Evolutionary conservation across 2,329 filamentous ascomycete genomes (phyloP).

Genomic region (Neofusicoccum kwambonambiense): DNA sequence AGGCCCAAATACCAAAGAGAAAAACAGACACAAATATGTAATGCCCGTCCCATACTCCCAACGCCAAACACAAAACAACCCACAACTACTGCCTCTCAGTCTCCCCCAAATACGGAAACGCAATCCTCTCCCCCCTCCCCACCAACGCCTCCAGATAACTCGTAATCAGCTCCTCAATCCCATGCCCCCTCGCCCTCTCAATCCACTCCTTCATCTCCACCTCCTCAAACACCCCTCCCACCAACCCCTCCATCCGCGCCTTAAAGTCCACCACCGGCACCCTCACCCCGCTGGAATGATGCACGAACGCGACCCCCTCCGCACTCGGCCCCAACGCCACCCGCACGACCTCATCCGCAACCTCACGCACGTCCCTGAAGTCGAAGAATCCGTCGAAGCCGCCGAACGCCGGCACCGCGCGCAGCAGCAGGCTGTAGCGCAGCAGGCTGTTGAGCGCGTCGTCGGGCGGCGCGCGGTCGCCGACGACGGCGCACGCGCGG

Average conservation of each 20-base stretch:
- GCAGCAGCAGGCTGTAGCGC: constrained; percentile 18
- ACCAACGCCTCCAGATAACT: background rate
- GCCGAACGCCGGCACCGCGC: constrained; percentile 18
- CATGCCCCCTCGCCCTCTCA: background rate
- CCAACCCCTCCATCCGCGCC: background rate
- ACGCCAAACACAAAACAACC: no score
- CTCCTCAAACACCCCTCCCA: background rate
- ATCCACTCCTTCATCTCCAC: background rate
- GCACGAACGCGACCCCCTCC: background rate
- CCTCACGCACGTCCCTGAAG: background rate
- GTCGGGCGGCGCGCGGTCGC: no score
- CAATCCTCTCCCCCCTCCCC: background rate
- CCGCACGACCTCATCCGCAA: background rate
- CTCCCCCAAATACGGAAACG: no score
- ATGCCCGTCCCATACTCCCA: no score
- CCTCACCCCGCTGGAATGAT: background rate
- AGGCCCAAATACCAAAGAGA: no score
- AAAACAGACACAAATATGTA: no score
- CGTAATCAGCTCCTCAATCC: background rate
- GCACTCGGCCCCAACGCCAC: background rate
- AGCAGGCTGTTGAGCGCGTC: background rate
- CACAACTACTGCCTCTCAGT: no score
- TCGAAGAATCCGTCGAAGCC: background rate
- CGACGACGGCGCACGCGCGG: no score
- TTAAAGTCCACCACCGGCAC: background rate